Evolutionary conservation across 345 rosid species (phyloP), one percentile per base, ranked within the genome.

Genomic region (Melaleuca quinquenervia): DNA sequence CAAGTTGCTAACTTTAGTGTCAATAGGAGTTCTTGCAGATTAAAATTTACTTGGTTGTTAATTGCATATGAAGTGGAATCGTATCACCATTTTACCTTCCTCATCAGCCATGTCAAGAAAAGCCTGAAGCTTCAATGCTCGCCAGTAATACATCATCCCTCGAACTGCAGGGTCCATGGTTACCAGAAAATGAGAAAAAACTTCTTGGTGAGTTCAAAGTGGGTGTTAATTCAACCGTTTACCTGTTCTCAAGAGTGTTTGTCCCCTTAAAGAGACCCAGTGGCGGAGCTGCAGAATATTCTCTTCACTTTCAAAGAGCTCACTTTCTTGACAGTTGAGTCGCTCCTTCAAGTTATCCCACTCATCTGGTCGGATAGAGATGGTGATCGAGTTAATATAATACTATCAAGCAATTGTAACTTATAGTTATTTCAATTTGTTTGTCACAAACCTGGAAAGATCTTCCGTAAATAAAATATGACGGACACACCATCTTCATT

Each of bases 61-160:
- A 36, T 36, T 13, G 22, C 80, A 20, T 52, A 52, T 29, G n/a
- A 52, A 29, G 84, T 26, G 54, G 45, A 27, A 82, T 82, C 27
- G 15, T 50, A 86, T 84, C 82, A 84, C 29, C 83, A 75, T 78
- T 88, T 88, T 90, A 97, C 99, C 98, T 56, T 52, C 83, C 90
- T 96, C 98, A 87, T 52, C 50, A 91, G 99, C 99, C 99, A 97
- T 96, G 92, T 97, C 99, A 89, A 97, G 98, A 87, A 96, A 97
- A 88, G 98, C 98, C 90, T 97, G 99, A 90, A 97, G 98, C 95
- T 91, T 97, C 88, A 97, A 89, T 85, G 99, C 99, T 64, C 99
- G 93, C 92, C 96, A 92, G 89, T 95, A 97, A 86, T 97, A 97
- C 99, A 96, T 96, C 99, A 97, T 97, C 70, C 99, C 99, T 91